Percentiles rank a stretch among this genome's conserved stretches.
Evolutionary conservation across 2,329 filamentous ascomycete species (phyloP).

Genomic region (Paracoccidioides brasiliensis): DNA sequence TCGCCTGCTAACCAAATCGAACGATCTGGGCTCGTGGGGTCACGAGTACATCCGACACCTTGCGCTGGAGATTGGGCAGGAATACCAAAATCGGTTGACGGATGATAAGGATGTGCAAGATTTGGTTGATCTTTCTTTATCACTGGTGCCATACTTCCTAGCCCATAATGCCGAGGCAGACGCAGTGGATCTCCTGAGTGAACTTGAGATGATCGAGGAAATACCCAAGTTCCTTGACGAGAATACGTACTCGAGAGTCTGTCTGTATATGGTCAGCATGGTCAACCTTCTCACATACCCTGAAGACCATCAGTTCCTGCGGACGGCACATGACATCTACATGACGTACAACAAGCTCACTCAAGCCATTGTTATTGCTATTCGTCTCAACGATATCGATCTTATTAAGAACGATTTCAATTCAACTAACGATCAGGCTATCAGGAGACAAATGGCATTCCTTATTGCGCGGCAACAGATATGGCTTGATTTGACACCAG

Average conservation of each 20-base stretch:
- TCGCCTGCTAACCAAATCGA: slow-evolving; percentile 73
- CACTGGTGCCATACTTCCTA: slow-evolving; percentile 84
- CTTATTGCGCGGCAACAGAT: slow-evolving; percentile 86
- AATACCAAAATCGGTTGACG: slow-evolving; percentile 76
- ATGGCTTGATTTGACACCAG: slow-evolving; percentile 53
- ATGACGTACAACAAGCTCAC: slow-evolving; percentile 83
- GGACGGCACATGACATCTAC: slow-evolving; percentile 87
- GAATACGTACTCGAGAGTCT: slow-evolving; percentile 85
- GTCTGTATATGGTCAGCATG: slow-evolving; percentile 98
- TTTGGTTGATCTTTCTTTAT: slow-evolving; percentile 68
- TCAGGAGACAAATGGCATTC: slow-evolving; percentile 91
- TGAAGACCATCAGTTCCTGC: slow-evolving; percentile 90
- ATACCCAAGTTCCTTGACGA: slow-evolving; percentile 83
- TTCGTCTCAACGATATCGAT: slow-evolving; percentile 75
- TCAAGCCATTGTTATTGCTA: slow-evolving; percentile 87
- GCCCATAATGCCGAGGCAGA: slow-evolving; percentile 97
- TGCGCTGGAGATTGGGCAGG: slow-evolving; percentile 87
- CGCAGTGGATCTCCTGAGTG: slow-evolving; percentile 91
- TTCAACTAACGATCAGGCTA: slow-evolving; percentile 61
- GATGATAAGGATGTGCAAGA: slow-evolving; percentile 76
- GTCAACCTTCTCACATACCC: slow-evolving; percentile 94
- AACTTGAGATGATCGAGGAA: slow-evolving; percentile 91
- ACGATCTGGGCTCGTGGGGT: slow-evolving; percentile 93
- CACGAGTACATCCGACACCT: slow-evolving; percentile 97
- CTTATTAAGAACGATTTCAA: slow-evolving; percentile 74